Evolutionary conservation across 495 filamentous ascomycete genomes (phyloP).

Genomic region (Penicillium antarcticum): DNA sequence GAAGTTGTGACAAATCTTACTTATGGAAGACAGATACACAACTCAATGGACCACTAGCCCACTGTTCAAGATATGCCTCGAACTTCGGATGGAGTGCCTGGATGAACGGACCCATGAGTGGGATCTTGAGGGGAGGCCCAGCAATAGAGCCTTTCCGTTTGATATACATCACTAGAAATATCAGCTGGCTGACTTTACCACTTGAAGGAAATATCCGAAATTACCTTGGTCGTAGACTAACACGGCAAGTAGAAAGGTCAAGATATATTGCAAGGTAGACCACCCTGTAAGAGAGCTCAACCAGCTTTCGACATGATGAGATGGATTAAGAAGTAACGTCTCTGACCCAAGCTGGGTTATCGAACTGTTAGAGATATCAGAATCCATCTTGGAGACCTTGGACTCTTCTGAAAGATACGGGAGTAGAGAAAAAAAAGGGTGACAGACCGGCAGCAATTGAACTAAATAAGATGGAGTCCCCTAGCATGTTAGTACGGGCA

Average conservation of each 20-base stretch:
- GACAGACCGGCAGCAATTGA: no score
- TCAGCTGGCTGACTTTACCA: background rate
- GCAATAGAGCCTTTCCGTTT: constrained; percentile 77
- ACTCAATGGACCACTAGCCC: constrained; percentile 79
- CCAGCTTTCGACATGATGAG: background rate
- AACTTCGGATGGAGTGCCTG: constrained; percentile 84
- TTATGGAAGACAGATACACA: constrained; percentile 97
- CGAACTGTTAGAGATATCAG: constrained; percentile 9
- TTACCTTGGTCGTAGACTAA: constrained; percentile 36
- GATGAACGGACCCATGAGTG: constrained; percentile 89
- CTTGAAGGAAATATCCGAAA: no score
- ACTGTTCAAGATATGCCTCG: constrained; percentile 77
- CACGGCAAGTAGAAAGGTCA: constrained; percentile 20
- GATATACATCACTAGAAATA: constrained; percentile 66
- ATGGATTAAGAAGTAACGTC: background rate
- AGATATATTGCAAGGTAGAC: constrained; percentile 28
- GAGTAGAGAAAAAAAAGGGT: background rate
- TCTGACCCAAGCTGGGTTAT: constrained; percentile 5
- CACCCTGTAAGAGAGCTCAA: constrained; percentile 3
- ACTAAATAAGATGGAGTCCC: no score
- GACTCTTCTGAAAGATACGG: background rate
- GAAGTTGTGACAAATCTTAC: no score
- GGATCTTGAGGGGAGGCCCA: constrained; percentile 75
- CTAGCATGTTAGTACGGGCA: no score
- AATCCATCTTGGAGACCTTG: constrained; percentile 3